These are phyloP conservation scores for Teratosphaeria gauchensis DNA, from an alignment of 2,329 filamentous ascomycete genomes.

Conservation along the genomic window DNA sequence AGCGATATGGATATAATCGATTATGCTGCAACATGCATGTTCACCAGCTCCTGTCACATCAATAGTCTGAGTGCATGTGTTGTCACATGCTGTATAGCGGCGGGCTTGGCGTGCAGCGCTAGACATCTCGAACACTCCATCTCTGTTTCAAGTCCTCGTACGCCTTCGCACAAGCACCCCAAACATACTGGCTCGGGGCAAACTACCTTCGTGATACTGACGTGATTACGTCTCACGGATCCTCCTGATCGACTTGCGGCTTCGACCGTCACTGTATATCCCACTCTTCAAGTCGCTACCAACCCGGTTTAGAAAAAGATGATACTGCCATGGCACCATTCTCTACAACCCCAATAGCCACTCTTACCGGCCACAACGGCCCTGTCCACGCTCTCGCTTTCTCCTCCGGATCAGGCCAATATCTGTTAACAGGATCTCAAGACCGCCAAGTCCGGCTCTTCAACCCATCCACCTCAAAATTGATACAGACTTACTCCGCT, in stretches of 20 bases:
- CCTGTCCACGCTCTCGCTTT: slow-evolving; percentile 42
- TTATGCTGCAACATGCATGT: neutral
- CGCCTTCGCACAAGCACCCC: neutral
- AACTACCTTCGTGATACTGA: no score
- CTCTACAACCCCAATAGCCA: slow-evolving; percentile 15
- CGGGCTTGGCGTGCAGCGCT: neutral
- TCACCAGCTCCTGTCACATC: no score
- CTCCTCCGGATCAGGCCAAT: slow-evolving; percentile 39
- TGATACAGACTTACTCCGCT: slow-evolving; percentile 80
- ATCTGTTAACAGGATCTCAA: slow-evolving; percentile 70
- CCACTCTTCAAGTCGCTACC: neutral
- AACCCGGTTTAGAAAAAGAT: neutral
- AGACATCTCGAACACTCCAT: neutral
- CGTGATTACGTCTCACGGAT: no score
- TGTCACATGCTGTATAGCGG: no score
- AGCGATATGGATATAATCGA: neutral
- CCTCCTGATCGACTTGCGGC: neutral
- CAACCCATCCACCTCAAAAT: slow-evolving; percentile 50
- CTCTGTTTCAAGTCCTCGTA: neutral
- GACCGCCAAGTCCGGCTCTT: slow-evolving; percentile 81
- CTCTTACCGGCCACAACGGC: slow-evolving; percentile 19
- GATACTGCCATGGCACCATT: slow-evolving; percentile 5
- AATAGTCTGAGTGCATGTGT: no score
- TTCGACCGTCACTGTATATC: neutral
- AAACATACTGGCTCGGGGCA: no score